Evolutionary conservation across 345 rosid species (phyloP).

Genomic region (Pugionium dolabratum): DNA sequence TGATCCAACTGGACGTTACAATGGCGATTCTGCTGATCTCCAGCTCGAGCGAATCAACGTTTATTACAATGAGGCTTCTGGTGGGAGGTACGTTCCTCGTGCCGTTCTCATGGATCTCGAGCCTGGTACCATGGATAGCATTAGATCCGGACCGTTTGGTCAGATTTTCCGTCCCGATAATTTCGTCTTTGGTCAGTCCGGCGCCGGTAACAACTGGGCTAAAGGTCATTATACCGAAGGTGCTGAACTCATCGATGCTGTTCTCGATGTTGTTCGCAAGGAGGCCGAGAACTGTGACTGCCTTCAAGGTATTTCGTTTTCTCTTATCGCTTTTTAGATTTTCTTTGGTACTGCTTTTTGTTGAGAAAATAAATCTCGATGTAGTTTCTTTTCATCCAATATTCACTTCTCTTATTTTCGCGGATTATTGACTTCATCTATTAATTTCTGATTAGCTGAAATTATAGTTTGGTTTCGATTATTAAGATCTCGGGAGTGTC

Average conservation of each 20-base stretch:
- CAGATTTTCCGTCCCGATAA: no score
- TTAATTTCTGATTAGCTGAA: no score
- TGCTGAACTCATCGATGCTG: constrained; percentile 89
- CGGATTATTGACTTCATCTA: no score
- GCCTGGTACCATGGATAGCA: constrained; percentile 98
- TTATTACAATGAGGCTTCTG: constrained; percentile 94
- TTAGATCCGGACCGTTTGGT: constrained; percentile 87
- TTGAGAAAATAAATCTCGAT: no score
- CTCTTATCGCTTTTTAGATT: no score
- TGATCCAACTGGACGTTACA: constrained; percentile 79
- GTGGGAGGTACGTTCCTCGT: constrained; percentile 89
- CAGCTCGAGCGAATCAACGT: constrained; percentile 93
- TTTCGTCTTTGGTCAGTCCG: no score
- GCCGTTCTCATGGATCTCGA: constrained; percentile 99
- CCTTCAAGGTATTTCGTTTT: constrained; percentile 98
- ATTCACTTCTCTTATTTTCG: no score
- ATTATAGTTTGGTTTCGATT: no score
- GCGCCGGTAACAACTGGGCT: no score
- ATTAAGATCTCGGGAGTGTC: no score
- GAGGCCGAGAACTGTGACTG: constrained; percentile 99
- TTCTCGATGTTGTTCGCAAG: constrained; percentile 95
- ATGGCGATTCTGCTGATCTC: constrained; percentile 62
- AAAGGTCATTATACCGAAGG: constrained; percentile 97
- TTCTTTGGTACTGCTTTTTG: no score
- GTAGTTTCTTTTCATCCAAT: no score